Conservation (phyloP, 2,329 filamentous ascomycete species). For the Sordariomycetes sp. region DNA sequence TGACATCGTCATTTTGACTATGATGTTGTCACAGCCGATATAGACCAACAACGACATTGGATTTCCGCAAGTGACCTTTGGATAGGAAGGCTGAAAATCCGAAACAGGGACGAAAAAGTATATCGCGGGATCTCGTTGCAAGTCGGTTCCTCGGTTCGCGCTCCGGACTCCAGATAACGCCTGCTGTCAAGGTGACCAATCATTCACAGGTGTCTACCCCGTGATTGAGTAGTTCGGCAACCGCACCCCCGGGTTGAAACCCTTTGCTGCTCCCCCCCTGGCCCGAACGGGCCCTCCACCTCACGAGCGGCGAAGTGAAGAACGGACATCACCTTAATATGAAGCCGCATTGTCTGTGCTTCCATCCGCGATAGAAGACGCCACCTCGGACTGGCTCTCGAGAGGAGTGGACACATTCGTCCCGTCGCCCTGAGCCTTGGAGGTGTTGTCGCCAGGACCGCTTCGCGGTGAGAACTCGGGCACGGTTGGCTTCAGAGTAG, state of each 20-base stretch:
- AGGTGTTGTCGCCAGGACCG: not conserved
- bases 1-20: not conserved
- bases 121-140: not conserved
- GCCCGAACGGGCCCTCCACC: not conserved
- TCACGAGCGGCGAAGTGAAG: not conserved
- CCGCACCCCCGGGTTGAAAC: not conserved
- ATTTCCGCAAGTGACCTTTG: not conserved
- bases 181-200: not conserved
- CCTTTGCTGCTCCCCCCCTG: not conserved
- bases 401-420: not conserved
- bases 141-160: not conserved
- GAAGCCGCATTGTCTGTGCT: not conserved
- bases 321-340: not conserved
- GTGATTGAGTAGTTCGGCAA: not conserved
- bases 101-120: not conserved
- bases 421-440: not conserved
- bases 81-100: not conserved
- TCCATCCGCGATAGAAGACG: not conserved
- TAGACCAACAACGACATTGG: not conserved
- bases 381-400: not conserved
- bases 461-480: slow-evolving; percentile 24
- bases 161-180: not conserved
- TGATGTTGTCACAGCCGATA: not conserved
- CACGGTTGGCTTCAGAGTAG: slow-evolving; percentile 25
- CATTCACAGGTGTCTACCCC: too few species aligned